These are phyloP conservation scores for Suillus luteus DNA, from an alignment of 768 basidiomycete species.

Conservation along the genomic window DNA sequence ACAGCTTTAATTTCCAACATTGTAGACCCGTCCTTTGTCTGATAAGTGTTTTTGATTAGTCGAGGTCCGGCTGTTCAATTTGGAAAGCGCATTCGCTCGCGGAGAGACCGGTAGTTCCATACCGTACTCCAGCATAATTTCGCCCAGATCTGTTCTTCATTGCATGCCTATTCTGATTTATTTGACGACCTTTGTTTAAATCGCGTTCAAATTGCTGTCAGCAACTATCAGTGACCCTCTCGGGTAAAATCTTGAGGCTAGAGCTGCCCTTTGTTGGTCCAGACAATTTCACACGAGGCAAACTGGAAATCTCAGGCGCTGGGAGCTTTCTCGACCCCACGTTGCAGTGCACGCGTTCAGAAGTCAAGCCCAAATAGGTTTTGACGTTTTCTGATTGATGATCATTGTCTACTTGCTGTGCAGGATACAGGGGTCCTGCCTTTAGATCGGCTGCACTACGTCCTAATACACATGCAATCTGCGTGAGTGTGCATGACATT, in stretches of 20 bases:
- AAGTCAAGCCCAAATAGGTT: not conserved
- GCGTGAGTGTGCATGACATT: not conserved
- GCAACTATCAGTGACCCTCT: not conserved
- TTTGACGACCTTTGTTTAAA: slow-evolving; percentile 5
- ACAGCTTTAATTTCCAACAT: not conserved
- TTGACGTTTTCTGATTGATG: slow-evolving; percentile 3
- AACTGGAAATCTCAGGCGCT: not conserved
- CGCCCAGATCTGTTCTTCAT: not conserved
- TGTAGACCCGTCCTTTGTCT: not conserved
- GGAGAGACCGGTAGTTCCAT: slow-evolving; percentile 39
- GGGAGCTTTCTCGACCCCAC: slow-evolving; percentile 1
- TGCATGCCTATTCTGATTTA: not conserved
- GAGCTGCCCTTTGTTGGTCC: slow-evolving; percentile 5
- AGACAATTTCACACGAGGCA: not conserved
- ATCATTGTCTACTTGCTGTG: not conserved
- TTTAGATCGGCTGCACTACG: not conserved
- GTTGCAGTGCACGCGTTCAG: slow-evolving; percentile 6
- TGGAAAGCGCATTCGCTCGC: slow-evolving; percentile 74
- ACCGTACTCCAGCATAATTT: not conserved
- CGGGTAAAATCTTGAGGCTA: slow-evolving; percentile 1
- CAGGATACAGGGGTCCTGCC: not conserved
- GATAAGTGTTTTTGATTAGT: slow-evolving; percentile 35
- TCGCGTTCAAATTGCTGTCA: not conserved
- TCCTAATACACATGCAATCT: not conserved
- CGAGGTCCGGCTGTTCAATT: slow-evolving; percentile 77